Percentiles rank a stretch among this genome's conserved stretches.
These are phyloP conservation scores for Solanum sejunctum DNA, from an alignment of 257 asterid genomes.

Conservation along the genomic window DNA sequence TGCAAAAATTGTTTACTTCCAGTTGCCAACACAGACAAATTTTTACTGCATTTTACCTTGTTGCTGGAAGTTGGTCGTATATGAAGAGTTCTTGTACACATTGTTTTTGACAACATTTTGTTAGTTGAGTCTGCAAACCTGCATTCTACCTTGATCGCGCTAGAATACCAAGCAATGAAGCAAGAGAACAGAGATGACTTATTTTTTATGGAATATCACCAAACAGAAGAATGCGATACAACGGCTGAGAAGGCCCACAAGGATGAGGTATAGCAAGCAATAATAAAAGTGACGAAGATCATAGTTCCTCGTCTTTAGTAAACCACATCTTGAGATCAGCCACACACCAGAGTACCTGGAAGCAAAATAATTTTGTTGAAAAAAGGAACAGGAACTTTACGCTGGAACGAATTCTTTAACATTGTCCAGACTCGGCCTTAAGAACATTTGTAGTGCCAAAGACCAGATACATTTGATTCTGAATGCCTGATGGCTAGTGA, in stretches of 20 bases:
- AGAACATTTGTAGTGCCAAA: not conserved
- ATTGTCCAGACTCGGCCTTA: not conserved
- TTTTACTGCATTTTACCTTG: not conserved
- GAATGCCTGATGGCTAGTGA: no score
- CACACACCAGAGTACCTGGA: slow-evolving; percentile 91
- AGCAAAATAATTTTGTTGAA: not conserved
- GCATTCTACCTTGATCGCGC: not conserved
- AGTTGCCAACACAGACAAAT: not conserved
- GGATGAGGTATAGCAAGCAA: slow-evolving; percentile 48
- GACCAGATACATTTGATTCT: no score
- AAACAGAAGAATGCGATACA: slow-evolving; percentile 60
- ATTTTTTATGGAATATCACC: slow-evolving; percentile 81
- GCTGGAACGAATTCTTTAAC: no score
- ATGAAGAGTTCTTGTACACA: not conserved
- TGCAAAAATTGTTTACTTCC: not conserved
- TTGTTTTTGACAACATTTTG: not conserved
- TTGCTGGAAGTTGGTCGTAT: not conserved
- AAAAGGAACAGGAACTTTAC: not conserved
- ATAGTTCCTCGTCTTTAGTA: slow-evolving; percentile 41
- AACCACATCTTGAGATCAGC: slow-evolving; percentile 86
- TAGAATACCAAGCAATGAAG: not conserved
- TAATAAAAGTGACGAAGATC: slow-evolving; percentile 42
- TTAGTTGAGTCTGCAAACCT: not conserved
- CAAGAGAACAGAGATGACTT: not conserved
- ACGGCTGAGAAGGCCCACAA: slow-evolving; percentile 53